These are phyloP conservation scores for Peterozyma xylosa DNA, from an alignment of 805 yeast species.

Conservation along the genomic window DNA sequence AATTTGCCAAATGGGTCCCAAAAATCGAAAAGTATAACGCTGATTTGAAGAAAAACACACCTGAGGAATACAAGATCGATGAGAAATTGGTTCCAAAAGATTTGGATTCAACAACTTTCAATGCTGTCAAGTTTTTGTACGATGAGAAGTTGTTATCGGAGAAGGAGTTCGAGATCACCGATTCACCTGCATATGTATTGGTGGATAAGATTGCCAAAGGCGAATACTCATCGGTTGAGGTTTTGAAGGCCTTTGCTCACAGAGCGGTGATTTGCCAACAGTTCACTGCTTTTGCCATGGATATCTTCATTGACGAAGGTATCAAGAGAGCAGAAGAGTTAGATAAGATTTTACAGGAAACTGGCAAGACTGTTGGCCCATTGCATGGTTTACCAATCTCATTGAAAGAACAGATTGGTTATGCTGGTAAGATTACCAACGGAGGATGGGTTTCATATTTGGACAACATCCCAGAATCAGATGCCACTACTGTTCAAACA, in stretches of 20 bases:
- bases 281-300: conserved; percentile 44
- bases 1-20: conserved; percentile 36
- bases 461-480: conserved; percentile 36
- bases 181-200: conserved; percentile 32
- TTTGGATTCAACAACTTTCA: conserved; percentile 26
- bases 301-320: conserved; percentile 60
- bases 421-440: conserved; percentile 45
- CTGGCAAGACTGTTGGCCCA: conserved; percentile 55
- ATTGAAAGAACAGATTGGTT: conserved; percentile 56
- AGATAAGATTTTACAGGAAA: conserved; percentile 40
- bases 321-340: conserved; percentile 44
- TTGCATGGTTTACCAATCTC: conserved; percentile 67
- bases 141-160: conserved; percentile 22
- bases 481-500: conserved; percentile 39
- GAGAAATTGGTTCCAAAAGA: conserved; percentile 23
- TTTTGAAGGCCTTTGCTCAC: conserved; percentile 57
- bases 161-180: conserved; percentile 36
- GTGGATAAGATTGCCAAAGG: conserved; percentile 37
- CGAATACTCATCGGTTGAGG: conserved; percentile 39
- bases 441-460: conserved; percentile 52
- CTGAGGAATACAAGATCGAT: conserved; percentile 21
- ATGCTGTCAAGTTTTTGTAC: conserved; percentile 25
- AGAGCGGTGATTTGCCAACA: conserved; percentile 60
- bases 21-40: conserved; percentile 34
- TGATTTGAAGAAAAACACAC: conserved; percentile 17